These are phyloP conservation scores for Cryptococcus sp. DNA, from an alignment of 1,284 basidiomycete species.

Conservation along the genomic window DNA sequence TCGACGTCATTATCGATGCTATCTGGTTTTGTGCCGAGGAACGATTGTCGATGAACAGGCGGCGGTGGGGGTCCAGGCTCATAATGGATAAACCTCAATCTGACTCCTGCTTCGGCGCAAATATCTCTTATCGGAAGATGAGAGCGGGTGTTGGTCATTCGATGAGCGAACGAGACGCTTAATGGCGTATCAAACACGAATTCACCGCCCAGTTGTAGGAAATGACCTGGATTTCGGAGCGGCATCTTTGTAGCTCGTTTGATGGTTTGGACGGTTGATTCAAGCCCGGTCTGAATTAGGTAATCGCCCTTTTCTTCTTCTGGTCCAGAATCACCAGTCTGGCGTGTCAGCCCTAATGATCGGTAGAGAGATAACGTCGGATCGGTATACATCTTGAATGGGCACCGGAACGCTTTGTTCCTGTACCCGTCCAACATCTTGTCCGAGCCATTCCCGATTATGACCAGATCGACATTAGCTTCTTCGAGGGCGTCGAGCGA, in stretches of 20 bases:
- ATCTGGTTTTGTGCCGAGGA: slow-evolving; percentile 3
- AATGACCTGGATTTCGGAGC: slow-evolving; percentile 73
- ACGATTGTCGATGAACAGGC: slow-evolving; percentile 22
- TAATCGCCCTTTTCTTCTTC: slow-evolving; percentile 61
- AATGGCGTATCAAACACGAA: slow-evolving; percentile 74
- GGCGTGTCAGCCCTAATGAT: slow-evolving; percentile 71
- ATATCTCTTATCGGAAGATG: slow-evolving; percentile 70
- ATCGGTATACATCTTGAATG: slow-evolving; percentile 70
- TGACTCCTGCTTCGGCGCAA: slow-evolving; percentile 53
- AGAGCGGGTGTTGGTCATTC: slow-evolving; percentile 60
- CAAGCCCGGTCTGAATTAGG: slow-evolving; percentile 31
- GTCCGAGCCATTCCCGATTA: slow-evolving; percentile 68
- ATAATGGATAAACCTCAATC: slow-evolving; percentile 35
- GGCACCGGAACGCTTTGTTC: slow-evolving; percentile 58
- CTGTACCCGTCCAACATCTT: slow-evolving; percentile 40
- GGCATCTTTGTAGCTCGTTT: slow-evolving; percentile 58
- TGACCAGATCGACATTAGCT: slow-evolving; percentile 56
- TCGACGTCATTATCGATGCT: neutral
- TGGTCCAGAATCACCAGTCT: slow-evolving; percentile 57
- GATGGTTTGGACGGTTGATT: slow-evolving; percentile 36
- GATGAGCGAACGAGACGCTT: slow-evolving; percentile 45
- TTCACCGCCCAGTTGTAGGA: slow-evolving; percentile 79
- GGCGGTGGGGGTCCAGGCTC: slow-evolving; percentile 37
- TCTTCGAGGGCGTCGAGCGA: slow-evolving; percentile 61
- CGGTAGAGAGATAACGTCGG: slow-evolving; percentile 68